A percentile compares a stretch with the other conserved stretches of the same genome.
These are phyloP conservation scores for Fonsecaea erecta DNA, from an alignment of 2,329 filamentous ascomycete species.

Conservation along the genomic window DNA sequence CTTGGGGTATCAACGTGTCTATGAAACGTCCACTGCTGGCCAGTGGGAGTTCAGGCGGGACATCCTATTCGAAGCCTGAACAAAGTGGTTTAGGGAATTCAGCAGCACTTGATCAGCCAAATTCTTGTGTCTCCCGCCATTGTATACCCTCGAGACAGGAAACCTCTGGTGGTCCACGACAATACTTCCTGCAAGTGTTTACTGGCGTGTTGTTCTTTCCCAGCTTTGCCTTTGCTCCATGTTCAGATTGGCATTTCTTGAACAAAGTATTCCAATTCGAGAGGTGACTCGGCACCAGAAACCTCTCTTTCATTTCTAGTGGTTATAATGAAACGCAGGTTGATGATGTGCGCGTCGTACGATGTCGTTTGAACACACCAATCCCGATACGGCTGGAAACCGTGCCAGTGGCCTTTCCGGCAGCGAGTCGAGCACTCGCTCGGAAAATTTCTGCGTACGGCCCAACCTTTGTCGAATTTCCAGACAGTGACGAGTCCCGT, in stretches of 20 bases:
- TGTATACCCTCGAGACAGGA: too few species aligned
- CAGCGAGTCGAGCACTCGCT: neutral
- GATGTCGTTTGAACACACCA: too few species aligned
- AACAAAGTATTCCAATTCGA: neutral
- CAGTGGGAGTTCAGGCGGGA: conserved; percentile 15
- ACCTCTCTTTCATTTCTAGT: neutral
- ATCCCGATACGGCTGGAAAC: neutral
- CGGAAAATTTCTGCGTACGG: too few species aligned
- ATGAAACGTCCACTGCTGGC: neutral
- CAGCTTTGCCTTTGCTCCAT: neutral
- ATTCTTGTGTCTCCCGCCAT: too few species aligned
- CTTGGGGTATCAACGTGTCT: conserved; percentile 16
- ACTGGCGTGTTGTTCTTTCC: neutral
- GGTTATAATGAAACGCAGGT: neutral
- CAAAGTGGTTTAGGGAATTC: neutral
- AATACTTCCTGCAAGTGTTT: neutral
- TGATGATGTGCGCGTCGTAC: neutral
- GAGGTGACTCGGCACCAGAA: neutral
- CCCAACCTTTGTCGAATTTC: neutral
- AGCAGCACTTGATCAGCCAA: neutral
- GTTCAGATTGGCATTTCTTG: neutral
- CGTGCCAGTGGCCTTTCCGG: neutral
- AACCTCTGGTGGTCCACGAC: too few species aligned
- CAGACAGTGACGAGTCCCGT: neutral
- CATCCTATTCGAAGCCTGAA: conserved; percentile 8